These are phyloP conservation scores for Nakazawaea populi DNA, from an alignment of 805 yeast genomes.

Conservation along the genomic window DNA sequence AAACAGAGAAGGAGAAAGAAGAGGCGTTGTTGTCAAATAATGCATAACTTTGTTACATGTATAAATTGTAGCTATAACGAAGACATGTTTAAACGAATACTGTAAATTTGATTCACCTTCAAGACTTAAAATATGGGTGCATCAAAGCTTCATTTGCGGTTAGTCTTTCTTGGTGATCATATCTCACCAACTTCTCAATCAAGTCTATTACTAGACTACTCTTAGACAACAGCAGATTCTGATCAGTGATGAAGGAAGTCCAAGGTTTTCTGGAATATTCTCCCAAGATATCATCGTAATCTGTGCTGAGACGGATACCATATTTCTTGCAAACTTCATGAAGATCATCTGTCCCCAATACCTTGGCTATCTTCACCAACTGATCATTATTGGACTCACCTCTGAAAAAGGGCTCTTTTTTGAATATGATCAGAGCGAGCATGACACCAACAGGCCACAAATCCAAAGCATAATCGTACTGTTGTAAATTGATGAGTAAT, in stretches of 20 bases:
- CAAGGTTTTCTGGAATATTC: neutral
- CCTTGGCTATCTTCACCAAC: neutral
- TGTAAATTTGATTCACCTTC: neutral
- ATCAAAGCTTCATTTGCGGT: neutral
- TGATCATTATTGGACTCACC: neutral
- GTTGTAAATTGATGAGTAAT: neutral
- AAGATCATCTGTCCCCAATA: slow-evolving; percentile 18
- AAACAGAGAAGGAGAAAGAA: neutral
- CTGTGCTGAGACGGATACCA: slow-evolving; percentile 61
- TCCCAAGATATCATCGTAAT: slow-evolving; percentile 52
- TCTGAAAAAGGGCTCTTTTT: neutral
- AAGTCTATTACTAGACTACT: neutral
- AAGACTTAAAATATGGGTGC: neutral
- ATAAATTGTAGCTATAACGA: neutral
- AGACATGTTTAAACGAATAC: neutral
- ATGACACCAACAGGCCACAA: neutral
- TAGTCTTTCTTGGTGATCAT: neutral
- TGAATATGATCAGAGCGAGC: neutral
- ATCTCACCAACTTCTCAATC: neutral
- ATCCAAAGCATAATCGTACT: neutral
- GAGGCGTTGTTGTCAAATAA: neutral
- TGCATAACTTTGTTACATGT: neutral
- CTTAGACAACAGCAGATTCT: neutral
- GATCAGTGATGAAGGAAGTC: neutral
- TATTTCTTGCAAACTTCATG: slow-evolving; percentile 72